phyloP scores from a whole-genome alignment of 306 rosid genomes.

The Gastrolobium bilobum region DNA sequence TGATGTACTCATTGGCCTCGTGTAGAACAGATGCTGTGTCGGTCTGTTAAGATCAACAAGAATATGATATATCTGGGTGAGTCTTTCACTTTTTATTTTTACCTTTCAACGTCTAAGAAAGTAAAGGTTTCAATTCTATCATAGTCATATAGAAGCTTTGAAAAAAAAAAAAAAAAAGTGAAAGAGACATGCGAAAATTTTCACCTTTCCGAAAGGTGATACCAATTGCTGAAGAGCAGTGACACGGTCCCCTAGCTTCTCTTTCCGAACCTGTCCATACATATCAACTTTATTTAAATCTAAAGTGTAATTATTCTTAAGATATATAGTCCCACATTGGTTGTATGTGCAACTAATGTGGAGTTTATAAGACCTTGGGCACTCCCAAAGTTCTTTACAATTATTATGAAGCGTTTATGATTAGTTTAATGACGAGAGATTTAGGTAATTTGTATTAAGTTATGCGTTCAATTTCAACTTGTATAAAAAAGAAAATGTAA shows the following conservation, averaged over 20 bases:
- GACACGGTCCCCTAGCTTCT: slow-evolving; percentile 96
- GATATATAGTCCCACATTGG: no score
- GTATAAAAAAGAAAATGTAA: background rate
- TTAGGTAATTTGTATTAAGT: no score
- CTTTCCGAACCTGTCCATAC: slow-evolving; percentile 81
- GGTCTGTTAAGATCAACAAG: slow-evolving; percentile 60
- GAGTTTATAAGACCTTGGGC: no score
- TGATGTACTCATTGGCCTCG: slow-evolving; percentile 89
- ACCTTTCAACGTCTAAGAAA: slow-evolving; percentile 19
- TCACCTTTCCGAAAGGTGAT: slow-evolving; percentile 97
- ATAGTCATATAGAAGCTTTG: slow-evolving; percentile 4
- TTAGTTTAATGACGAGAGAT: no score
- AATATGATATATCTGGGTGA: background rate
- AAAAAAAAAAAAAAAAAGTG: background rate
- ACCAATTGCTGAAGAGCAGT: slow-evolving; percentile 93
- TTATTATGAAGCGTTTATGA: no score
- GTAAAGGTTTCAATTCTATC: slow-evolving; percentile 30
- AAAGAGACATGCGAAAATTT: slow-evolving; percentile 50
- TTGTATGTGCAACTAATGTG: no score
- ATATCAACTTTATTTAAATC: slow-evolving; percentile 35
- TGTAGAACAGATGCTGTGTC: slow-evolving; percentile 94
- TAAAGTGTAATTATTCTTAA: slow-evolving; percentile 38
- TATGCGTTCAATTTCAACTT: no score
- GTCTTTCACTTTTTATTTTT: slow-evolving; percentile 5
- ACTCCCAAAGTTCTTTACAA: no score